phyloP scores from a whole-genome alignment of 805 yeast species.

The Cyberlindnera misumaiensis region DNA sequence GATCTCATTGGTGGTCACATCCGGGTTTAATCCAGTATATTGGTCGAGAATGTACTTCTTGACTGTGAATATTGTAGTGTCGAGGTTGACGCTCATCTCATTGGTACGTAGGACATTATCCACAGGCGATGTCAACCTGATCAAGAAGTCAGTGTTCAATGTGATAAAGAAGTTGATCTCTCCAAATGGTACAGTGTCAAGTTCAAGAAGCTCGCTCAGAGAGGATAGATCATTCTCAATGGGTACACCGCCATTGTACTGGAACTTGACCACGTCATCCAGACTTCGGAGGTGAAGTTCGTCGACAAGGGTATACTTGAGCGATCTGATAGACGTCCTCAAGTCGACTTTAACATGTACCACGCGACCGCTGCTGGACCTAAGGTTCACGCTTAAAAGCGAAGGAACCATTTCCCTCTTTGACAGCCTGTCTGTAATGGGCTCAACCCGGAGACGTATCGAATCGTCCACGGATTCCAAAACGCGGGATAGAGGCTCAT shows the following conservation, averaged over 20 bases:
- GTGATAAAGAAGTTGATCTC: slow-evolving; percentile 23
- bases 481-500: slow-evolving; percentile 13
- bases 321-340: slow-evolving; percentile 7
- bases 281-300: slow-evolving; percentile 8
- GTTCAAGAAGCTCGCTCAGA: slow-evolving; percentile 23
- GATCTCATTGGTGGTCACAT: slow-evolving; percentile 16
- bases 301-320: slow-evolving; percentile 14
- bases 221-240: slow-evolving; percentile 16
- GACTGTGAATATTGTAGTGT: slow-evolving; percentile 17
- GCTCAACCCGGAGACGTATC: slow-evolving; percentile 17
- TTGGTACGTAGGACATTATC: slow-evolving; percentile 11
- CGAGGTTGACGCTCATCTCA: slow-evolving; percentile 10
- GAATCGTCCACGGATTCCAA: slow-evolving; percentile 8
- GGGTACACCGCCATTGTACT: slow-evolving; percentile 15
- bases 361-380: slow-evolving; percentile 15
- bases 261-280: slow-evolving; percentile 10
- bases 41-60: slow-evolving; percentile 22
- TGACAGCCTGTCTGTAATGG: slow-evolving; percentile 9
- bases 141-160: slow-evolving; percentile 17
- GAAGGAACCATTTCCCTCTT: slow-evolving; percentile 7
- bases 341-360: slow-evolving; percentile 11
- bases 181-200: slow-evolving; percentile 30
- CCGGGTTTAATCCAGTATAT: slow-evolving; percentile 11
- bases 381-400: slow-evolving; percentile 13
- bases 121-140: slow-evolving; percentile 21